Evolutionary conservation across 2,329 filamentous ascomycete genomes (phyloP).

Genomic region (Chaetomium globosum): DNA sequence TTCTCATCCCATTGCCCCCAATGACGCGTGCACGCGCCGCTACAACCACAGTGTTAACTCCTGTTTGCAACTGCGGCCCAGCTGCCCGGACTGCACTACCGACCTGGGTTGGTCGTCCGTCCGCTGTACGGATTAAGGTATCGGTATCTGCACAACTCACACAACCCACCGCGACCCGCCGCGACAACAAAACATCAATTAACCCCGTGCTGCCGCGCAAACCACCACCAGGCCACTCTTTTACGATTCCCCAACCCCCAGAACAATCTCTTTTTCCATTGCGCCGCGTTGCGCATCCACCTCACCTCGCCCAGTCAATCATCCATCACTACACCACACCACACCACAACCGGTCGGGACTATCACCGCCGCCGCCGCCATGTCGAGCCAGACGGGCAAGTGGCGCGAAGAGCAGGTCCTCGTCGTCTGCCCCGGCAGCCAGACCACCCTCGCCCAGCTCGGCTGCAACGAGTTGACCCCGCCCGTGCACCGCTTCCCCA

Average conservation of each 20-base stretch:
- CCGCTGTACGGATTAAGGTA: no score
- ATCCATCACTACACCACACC: neutral
- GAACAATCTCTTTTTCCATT: no score
- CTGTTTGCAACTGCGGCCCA: neutral
- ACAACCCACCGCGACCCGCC: neutral
- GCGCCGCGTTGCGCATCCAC: neutral
- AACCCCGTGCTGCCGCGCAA: neutral
- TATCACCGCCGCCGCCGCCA: constrained; percentile 37
- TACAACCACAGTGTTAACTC: neutral
- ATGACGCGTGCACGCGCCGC: constrained; percentile 9
- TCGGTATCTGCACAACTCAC: neutral
- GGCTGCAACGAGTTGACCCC: constrained; percentile 90
- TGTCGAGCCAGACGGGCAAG: constrained; percentile 61
- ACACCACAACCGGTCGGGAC: no score
- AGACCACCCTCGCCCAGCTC: constrained; percentile 87
- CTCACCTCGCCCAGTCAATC: neutral
- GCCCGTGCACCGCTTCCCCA: constrained; percentile 81
- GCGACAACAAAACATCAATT: constrained; percentile 2
- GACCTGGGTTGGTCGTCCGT: no score
- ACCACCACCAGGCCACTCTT: neutral
- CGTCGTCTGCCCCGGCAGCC: constrained; percentile 80
- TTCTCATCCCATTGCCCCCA: neutral
- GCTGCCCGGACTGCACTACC: neutral
- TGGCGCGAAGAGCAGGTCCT: constrained; percentile 68
- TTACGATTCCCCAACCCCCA: neutral